A percentile compares a stretch with the other conserved stretches of the same genome.
Conservation (phyloP, 345 rosid genomes). For the Turnera subulata region DNA sequence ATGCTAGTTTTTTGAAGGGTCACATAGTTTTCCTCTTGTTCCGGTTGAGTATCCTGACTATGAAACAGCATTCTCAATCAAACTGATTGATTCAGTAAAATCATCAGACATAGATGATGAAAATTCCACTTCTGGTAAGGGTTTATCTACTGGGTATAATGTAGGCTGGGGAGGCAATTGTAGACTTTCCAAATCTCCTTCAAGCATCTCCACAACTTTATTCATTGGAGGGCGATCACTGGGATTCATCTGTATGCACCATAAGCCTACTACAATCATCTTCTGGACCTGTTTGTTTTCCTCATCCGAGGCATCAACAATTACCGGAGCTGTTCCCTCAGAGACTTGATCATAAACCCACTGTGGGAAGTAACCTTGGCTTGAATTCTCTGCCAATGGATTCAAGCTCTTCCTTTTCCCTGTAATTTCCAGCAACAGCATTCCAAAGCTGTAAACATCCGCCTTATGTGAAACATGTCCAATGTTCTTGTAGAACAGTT, state of each 20-base stretch:
- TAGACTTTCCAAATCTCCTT: background rate
- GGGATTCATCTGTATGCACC: background rate
- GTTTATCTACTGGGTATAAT: background rate
- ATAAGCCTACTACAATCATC: background rate
- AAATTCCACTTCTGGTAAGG: background rate
- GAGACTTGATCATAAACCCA: background rate
- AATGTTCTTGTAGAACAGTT: background rate
- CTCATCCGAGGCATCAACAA: background rate
- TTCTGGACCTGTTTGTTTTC: background rate
- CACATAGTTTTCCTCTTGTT: too few species aligned
- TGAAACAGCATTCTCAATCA: too few species aligned
- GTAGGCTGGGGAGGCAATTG: background rate
- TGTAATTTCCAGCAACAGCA: background rate
- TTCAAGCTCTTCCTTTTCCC: background rate
- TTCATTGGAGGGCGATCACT: background rate
- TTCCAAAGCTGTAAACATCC: conserved; percentile 3
- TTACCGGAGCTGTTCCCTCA: background rate
- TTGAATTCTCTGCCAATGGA: background rate
- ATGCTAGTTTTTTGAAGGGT: too few species aligned
- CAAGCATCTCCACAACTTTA: conserved; percentile 6
- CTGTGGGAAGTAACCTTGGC: background rate
- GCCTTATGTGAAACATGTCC: background rate
- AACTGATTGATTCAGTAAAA: too few species aligned
- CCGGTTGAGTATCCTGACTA: too few species aligned
- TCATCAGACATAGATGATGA: background rate